phyloP scores from a whole-genome alignment of 1,284 basidiomycete species.

The Kwoniella shivajii region DNA sequence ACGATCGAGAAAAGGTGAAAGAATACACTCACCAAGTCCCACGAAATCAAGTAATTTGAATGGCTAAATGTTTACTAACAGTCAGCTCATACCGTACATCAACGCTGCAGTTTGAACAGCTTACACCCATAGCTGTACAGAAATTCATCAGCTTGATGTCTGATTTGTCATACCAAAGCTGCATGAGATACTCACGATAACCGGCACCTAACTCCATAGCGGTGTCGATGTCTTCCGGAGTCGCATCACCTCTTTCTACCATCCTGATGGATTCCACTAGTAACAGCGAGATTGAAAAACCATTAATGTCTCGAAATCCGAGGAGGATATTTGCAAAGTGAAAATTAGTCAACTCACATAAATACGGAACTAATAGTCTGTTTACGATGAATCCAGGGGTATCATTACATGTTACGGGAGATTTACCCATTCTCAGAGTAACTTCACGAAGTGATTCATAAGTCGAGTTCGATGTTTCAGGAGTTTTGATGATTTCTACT shows the following conservation, averaged over 20 bases:
- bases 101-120: background rate
- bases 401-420: constrained; percentile 61
- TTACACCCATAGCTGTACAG: constrained; percentile 51
- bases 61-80: constrained; percentile 43
- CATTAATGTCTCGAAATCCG: background rate
- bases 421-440: constrained; percentile 59
- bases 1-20: too few species aligned
- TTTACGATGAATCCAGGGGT: constrained; percentile 62
- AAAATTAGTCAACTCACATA: constrained; percentile 44
- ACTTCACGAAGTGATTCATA: constrained; percentile 57
- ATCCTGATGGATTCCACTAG: constrained; percentile 61
- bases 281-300: background rate
- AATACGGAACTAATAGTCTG: constrained; percentile 59
- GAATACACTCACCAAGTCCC: constrained; percentile 56
- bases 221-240: constrained; percentile 61
- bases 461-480: constrained; percentile 57
- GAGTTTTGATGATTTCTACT: constrained; percentile 60
- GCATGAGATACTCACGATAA: constrained; percentile 47
- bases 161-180: too few species aligned
- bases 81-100: background rate
- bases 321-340: background rate
- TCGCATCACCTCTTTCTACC: constrained; percentile 62
- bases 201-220: constrained; percentile 65
- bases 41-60: constrained; percentile 62
- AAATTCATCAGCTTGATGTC: too few species aligned